Base-by-base conservation (phyloP, 2,329 filamentous ascomycete genomes). In the Lachnellula arida region DNA sequence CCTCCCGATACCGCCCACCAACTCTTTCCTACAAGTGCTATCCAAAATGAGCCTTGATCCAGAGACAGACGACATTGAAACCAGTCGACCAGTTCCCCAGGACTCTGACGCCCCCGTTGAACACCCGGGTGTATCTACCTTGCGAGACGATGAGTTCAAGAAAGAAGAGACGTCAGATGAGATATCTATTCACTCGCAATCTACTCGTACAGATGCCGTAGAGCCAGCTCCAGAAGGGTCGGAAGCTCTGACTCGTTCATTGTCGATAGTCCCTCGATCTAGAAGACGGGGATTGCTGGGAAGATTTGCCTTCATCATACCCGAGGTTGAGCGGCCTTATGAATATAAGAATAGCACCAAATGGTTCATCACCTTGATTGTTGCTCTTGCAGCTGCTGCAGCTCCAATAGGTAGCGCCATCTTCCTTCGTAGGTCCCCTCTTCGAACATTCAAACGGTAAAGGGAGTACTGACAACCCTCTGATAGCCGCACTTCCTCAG, bases 351-450 rank as follows among this genome's bases (percentile, higher is more conserved):
- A 82, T 35, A 80, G 75, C 49, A 89, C 82, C 14, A 96, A 96
- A 82, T 96, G 91, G 91, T 80, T 82, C 58, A 85, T 97, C 61
- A 96, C 91, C 0, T 76, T 84, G 37, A 81, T 93, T 48, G 82
- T 96, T 46, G 87, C 91, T 1, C 68, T 92, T 15, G 90, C 90
- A 2, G 91, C 84, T 1, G 84, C 86, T 14, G 88, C 84, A 0
- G 90, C 88, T 0, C 92, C 92, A 0, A 84, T 96, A 75, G 92
- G 92, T 1, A 92, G 88, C 28, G 82, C 87, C 1, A 91, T 96
- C 53, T 85, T 96, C 55, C 87, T 93, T 64, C 91, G 87, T 89
- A 72, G 73, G 11, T 51, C n/a, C 14, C 15, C 32, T 23, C 34
- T 37, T 51, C 48, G 25, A 25, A 51, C 22, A 4, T 17, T 7